Evolutionary conservation across 2,329 filamentous ascomycete genomes (phyloP), one percentile per base, ranked within the genome.

Genomic region (Neopestalotiopsis sp.): DNA sequence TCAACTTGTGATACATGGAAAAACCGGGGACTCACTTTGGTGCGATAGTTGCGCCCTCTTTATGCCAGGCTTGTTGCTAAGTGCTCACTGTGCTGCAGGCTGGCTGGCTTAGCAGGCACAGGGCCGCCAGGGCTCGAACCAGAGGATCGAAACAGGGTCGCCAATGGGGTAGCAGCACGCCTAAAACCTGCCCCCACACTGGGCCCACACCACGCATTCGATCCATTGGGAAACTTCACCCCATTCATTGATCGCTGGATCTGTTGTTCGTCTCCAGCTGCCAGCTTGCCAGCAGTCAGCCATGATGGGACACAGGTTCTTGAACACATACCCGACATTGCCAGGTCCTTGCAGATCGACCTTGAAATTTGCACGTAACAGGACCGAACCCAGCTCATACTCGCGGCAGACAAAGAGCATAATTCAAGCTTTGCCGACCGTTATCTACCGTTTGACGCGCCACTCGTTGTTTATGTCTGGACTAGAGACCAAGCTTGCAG

Each of bases 141-240:
- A 53, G 45, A 53, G 45, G 45, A 53, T 17, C 45, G 45, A 53
- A 53, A 53, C 45, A 53, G 45, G 45, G 45, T 53, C 45, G 45
- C 45, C 45, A 53, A 53, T 53, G 45, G 45, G 45, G 17, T 53
- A 20, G 20, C 45, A 53, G 45, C 45, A 53, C 45, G 45, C 45
- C 45, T 53, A 14, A 17, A 53, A 6, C 9, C 20, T 17, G 7
- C 5, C 17, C 6, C 20, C 34, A 14, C 45, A 53, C 45, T n/a
- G n/a, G 45, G 45, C 45, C 45, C 45, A 53, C 45, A 53, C 6
- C 14, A 53, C 17, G 45, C 45, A 53, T 53, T 53, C n/a, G 45
- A 20, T 53, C 45, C 45, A 53, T 53, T 53, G 45, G 45, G 45
- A 28, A 28, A 53, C n/a, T 53, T 53, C 14, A n/a, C 45, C 45